Conservation (phyloP, 805 yeast species). For the Candida methanosorbosa region DNA sequence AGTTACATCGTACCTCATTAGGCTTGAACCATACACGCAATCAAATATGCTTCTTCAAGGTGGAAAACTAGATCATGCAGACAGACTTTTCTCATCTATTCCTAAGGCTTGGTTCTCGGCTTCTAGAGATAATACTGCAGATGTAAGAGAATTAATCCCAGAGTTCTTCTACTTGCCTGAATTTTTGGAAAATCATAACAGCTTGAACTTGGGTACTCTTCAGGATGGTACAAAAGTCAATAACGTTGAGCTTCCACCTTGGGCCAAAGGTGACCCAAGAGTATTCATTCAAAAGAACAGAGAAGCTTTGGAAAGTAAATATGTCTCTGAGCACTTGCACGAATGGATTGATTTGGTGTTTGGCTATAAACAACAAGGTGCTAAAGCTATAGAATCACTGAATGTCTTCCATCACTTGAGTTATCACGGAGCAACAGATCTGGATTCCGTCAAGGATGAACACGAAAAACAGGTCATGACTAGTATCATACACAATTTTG, state of each 20-base stretch:
- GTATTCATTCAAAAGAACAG: slow-evolving; percentile 68
- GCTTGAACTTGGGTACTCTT: slow-evolving; percentile 59
- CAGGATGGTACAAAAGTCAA: slow-evolving; percentile 51
- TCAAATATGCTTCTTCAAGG: slow-evolving; percentile 76
- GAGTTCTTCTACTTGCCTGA: slow-evolving; percentile 83
- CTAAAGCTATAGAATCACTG: slow-evolving; percentile 51
- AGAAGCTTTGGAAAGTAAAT: slow-evolving; percentile 76
- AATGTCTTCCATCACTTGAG: slow-evolving; percentile 83
- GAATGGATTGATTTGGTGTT: slow-evolving; percentile 82
- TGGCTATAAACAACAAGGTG: slow-evolving; percentile 74
- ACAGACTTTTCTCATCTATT: slow-evolving; percentile 66
- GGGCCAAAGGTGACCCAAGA: slow-evolving; percentile 77
- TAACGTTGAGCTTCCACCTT: slow-evolving; percentile 67
- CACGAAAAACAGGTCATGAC: slow-evolving; percentile 68
- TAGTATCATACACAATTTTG: slow-evolving; percentile 85
- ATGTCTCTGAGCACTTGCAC: slow-evolving; percentile 68
- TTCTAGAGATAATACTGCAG: slow-evolving; percentile 71
- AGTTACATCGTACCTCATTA: slow-evolving; percentile 69
- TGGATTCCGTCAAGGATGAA: slow-evolving; percentile 67
- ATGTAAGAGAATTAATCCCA: slow-evolving; percentile 81
- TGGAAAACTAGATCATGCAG: slow-evolving; percentile 85
- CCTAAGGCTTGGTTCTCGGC: slow-evolving; percentile 79
- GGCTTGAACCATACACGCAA: slow-evolving; percentile 74
- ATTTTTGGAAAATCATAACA: slow-evolving; percentile 56
- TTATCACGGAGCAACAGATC: slow-evolving; percentile 74